Evolutionary conservation across 805 yeast genomes (phyloP), one percentile per base, ranked within the genome.

Genomic region (Saturnispora sanitii): DNA sequence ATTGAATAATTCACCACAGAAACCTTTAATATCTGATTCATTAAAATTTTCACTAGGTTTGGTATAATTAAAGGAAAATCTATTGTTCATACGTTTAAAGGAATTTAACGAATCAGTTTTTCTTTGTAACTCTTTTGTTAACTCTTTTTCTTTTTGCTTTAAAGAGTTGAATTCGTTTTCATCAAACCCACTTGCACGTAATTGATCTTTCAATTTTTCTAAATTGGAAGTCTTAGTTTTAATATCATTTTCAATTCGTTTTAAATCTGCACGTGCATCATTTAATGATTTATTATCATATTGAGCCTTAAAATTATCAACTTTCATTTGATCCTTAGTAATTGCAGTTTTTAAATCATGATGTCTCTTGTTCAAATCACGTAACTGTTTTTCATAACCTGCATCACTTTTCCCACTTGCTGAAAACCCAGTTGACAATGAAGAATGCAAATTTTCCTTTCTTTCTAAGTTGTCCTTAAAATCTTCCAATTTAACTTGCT

Each of bases 401-500:
- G 82, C 79, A 51, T 79, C 81, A 0, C 79, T 65, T 0, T 78
- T 70, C 41, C 94, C 95, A 44, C 75, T 78, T 0, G 94, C 75
- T 0, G 95, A 82, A n/a, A 88, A 78, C 51, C 96, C 96, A 0
- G 95, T 85, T 0, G 87, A 77, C 31, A 88, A 66, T 0, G 94
- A 79, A 0, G 92, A 82, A 8, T 85, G 61, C 9, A 88, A 66
- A 46, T 88, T 96, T 51, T 84, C 90, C 49, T 82, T 84, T 44
- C 66, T 70, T 26, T 66, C 64, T 35, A 71, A 66, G 12, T 67
- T 66, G 4, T 62, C 65, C 45, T 75, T 77, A 41, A 76, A 48
- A 1, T 55, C 53, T 2, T 59, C 63, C 18, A 82, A 61, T n/a
- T 61, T 53, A 1, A 52, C 55, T 37, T 74, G 76, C 9, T 74